These are phyloP conservation scores for Candida michaelii DNA, from an alignment of 805 yeast species.

Conservation along the genomic window DNA sequence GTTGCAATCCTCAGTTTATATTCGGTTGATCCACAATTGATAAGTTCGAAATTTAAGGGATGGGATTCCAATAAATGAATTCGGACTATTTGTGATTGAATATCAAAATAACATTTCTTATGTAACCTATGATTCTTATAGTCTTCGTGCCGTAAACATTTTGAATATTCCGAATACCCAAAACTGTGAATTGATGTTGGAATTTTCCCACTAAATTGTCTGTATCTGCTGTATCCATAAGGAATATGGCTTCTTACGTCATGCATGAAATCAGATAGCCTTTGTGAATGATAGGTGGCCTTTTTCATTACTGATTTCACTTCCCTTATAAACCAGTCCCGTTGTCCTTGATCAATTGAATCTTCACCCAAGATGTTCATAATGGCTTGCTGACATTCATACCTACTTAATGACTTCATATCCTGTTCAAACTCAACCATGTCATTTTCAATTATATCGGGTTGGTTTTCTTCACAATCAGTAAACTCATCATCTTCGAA, in stretches of 20 bases:
- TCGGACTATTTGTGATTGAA: not conserved
- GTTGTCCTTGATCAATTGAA: too few species aligned
- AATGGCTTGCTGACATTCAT: too few species aligned
- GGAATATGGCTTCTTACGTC: not conserved
- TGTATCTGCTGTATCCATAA: too few species aligned
- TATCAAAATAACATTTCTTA: not conserved
- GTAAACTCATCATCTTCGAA: not conserved
- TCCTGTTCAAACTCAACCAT: too few species aligned
- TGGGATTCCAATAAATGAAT: not conserved
- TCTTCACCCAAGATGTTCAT: too few species aligned
- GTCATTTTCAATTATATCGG: too few species aligned
- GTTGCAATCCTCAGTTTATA: not conserved
- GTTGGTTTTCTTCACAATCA: too few species aligned
- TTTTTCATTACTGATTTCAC: too few species aligned
- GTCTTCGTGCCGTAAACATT: not conserved
- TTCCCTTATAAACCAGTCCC: too few species aligned
- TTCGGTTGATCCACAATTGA: not conserved
- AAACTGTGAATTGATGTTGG: not conserved
- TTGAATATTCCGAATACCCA: not conserved
- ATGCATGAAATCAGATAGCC: not conserved
- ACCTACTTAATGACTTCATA: too few species aligned
- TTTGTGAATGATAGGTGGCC: too few species aligned
- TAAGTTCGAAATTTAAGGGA: not conserved
- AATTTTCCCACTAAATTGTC: too few species aligned
- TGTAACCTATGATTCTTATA: not conserved